Conservation (phyloP, 148 eudicot genomes). For the Agrostemma githago region DNA sequence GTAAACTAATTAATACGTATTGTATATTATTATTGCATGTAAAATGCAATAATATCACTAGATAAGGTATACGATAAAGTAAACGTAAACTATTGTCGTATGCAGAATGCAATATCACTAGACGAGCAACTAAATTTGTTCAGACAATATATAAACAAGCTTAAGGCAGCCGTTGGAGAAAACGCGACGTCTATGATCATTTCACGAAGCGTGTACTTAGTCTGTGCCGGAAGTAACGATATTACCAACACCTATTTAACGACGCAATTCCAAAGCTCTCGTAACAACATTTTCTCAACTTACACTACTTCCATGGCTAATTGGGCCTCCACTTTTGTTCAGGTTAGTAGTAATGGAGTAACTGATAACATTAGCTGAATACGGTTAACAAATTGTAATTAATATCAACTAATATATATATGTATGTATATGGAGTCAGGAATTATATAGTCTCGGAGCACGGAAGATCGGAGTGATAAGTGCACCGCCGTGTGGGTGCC, state of each 20-base stretch:
- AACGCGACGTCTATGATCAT: slow-evolving; percentile 23
- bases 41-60: no score
- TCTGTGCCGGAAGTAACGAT: slow-evolving; percentile 34
- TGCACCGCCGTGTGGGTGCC: slow-evolving; percentile 60
- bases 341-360: slow-evolving; percentile 11
- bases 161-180: slow-evolving; percentile 28
- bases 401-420: no score
- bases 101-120: slow-evolving; percentile 24
- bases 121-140: slow-evolving; percentile 27
- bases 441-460: slow-evolving; percentile 50
- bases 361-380: background rate
- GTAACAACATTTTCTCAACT: background rate
- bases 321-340: slow-evolving; percentile 28
- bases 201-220: slow-evolving; percentile 24
- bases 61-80: background rate
- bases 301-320: slow-evolving; percentile 22
- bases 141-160: slow-evolving; percentile 27
- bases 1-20: background rate
- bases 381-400: no score
- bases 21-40: background rate
- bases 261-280: slow-evolving; percentile 13
- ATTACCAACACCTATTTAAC: slow-evolving; percentile 26
- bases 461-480: slow-evolving; percentile 47
- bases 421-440: slow-evolving; percentile 18
- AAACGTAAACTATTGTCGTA: background rate